Conservation (phyloP, 2,329 filamentous ascomycete genomes). For the Xylaria arbuscula region DNA sequence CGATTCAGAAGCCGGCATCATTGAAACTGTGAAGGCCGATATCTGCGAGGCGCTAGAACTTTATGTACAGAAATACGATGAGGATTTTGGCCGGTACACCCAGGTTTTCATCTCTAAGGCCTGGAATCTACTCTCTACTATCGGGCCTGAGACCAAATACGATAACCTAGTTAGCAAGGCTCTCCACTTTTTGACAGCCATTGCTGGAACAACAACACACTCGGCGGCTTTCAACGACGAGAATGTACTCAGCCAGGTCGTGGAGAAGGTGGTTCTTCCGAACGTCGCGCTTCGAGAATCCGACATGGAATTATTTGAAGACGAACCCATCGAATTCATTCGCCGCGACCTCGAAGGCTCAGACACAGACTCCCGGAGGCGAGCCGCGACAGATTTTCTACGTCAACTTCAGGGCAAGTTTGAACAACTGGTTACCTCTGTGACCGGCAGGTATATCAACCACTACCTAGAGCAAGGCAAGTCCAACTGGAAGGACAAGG, state of each 20-base stretch:
- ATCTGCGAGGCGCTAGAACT: slow-evolving; percentile 92
- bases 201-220: slow-evolving; percentile 81
- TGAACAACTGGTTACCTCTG: slow-evolving; percentile 82
- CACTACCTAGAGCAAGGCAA: slow-evolving; percentile 86
- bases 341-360: slow-evolving; percentile 94
- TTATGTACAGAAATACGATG: slow-evolving; percentile 94
- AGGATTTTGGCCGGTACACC: slow-evolving; percentile 86
- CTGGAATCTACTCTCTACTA: slow-evolving; percentile 89
- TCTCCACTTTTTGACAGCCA: slow-evolving; percentile 91
- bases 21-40: slow-evolving; percentile 90
- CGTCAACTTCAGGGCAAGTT: slow-evolving; percentile 90
- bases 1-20: slow-evolving; percentile 84
- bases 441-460: slow-evolving; percentile 88
- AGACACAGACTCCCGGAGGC: slow-evolving; percentile 90
- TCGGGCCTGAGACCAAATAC: slow-evolving; percentile 89
- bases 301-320: slow-evolving; percentile 95
- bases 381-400: slow-evolving; percentile 95
- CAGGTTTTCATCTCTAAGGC: slow-evolving; percentile 88
- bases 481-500: slow-evolving; percentile 94
- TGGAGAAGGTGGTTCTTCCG: slow-evolving; percentile 94
- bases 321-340: slow-evolving; percentile 99
- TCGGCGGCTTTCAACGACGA: slow-evolving; percentile 87
- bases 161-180: slow-evolving; percentile 95
- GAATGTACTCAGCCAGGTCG: slow-evolving; percentile 82
- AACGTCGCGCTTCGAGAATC: slow-evolving; percentile 93